Evolutionary conservation across 1,139 yeast genomes (phyloP).

Genomic region (Yarrowia galli): DNA sequence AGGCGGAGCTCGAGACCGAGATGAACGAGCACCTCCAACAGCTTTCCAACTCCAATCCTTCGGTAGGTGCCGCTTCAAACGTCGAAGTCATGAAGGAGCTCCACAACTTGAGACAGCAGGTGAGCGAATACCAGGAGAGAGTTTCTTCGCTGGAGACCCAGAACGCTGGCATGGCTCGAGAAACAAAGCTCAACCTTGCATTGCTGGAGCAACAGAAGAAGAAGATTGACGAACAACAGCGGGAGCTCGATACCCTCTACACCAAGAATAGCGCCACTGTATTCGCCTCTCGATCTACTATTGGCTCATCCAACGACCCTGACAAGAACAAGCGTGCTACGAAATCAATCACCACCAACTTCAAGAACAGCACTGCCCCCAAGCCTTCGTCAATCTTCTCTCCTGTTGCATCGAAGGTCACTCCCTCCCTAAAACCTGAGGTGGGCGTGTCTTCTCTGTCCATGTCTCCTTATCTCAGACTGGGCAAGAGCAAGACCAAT

Average conservation of each 20-base stretch:
- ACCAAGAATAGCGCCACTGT: slow-evolving; percentile 24
- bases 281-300: not conserved
- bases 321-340: slow-evolving; percentile 15
- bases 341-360: not conserved
- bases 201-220: slow-evolving; percentile 41
- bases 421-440: slow-evolving; percentile 21
- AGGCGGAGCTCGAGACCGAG: slow-evolving; percentile 40
- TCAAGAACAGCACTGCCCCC: slow-evolving; percentile 20
- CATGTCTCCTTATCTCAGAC: slow-evolving; percentile 34
- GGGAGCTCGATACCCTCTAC: slow-evolving; percentile 37
- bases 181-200: slow-evolving; percentile 21
- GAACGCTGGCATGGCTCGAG: slow-evolving; percentile 19
- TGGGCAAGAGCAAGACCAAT: slow-evolving; percentile 19
- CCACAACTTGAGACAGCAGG: slow-evolving; percentile 22
- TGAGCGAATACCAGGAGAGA: slow-evolving; percentile 3
- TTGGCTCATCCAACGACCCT: not conserved
- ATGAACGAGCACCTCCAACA: slow-evolving; percentile 35
- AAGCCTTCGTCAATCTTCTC: slow-evolving; percentile 26
- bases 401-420: slow-evolving; percentile 21
- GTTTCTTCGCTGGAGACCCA: slow-evolving; percentile 12
- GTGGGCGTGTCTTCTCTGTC: slow-evolving; percentile 27
- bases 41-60: slow-evolving; percentile 2
- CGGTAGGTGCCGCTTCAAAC: not conserved
- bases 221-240: slow-evolving; percentile 38
- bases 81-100: slow-evolving; percentile 28